Conservation (phyloP, 768 basidiomycete species). For the Gloeophyllum trabeum region DNA sequence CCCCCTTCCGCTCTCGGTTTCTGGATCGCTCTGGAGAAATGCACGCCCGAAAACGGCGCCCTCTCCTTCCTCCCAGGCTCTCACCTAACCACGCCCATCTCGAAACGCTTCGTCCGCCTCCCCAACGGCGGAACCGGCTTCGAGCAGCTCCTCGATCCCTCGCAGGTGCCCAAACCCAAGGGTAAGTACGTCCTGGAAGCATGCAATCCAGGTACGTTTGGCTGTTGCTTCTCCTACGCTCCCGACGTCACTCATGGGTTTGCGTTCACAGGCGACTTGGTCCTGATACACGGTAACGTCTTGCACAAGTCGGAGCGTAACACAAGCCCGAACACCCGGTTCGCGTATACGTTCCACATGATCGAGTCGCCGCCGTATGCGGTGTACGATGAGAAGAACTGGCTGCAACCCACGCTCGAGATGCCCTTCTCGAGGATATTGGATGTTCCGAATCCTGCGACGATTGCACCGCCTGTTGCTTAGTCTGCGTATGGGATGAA, state of each 20-base stretch:
- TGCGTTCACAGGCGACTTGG: constrained; percentile 63
- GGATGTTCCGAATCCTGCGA: constrained; percentile 14
- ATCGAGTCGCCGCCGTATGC: constrained; percentile 66
- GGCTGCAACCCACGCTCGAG: constrained; percentile 79
- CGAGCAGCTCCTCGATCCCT: constrained; percentile 39
- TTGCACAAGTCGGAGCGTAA: constrained; percentile 90
- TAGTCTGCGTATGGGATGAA: too few species aligned
- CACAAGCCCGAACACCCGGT: constrained; percentile 66
- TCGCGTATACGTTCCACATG: constrained; percentile 96
- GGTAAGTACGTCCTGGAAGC: constrained; percentile 54
- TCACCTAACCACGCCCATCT: constrained; percentile 62
- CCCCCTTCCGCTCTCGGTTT: constrained; percentile 90
- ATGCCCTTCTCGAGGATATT: constrained; percentile 74
- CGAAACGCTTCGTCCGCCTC: constrained; percentile 79
- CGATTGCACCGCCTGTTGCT: too few species aligned
- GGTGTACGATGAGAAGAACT: constrained; percentile 83
- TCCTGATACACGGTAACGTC: constrained; percentile 88
- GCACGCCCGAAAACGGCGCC: constrained; percentile 75
- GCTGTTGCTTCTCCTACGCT: neutral
- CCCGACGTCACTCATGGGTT: constrained; percentile 3
- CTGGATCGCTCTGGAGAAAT: constrained; percentile 92
- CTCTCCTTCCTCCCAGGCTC: constrained; percentile 87
- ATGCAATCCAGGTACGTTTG: constrained; percentile 57
- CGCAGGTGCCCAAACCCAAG: constrained; percentile 18
- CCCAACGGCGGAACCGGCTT: constrained; percentile 78